Base-by-base conservation (phyloP, 805 yeast genomes). In the Ogataea methanolica region DNA sequence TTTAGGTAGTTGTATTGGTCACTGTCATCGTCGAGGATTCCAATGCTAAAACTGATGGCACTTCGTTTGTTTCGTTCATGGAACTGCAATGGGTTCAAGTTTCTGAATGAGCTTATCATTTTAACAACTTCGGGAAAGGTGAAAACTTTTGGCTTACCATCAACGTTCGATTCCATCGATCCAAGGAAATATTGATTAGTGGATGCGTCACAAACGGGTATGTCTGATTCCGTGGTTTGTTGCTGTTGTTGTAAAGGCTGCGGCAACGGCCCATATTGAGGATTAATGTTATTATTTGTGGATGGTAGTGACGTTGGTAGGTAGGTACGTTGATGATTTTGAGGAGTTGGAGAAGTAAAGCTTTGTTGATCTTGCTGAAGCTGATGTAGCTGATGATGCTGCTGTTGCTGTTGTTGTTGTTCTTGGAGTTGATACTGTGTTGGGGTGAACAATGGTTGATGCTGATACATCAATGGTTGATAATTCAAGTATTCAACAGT, bases 111-210 rank as follows among this genome's bases (percentile, higher is more conserved):
- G 37, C 73, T 70, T 4, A 79, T 69, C 42, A 73, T 70, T 43
- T 70, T 70, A 31, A 77, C 70, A 8, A 82, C 79, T 43, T 83
- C 85, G 0, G 95, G 91, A 46, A 76, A 81, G 16, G 80, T 72
- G 63, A 66, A 26, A 41, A 55, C 70, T 54, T 68, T 76, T 41
- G 8, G 35, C 61, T 66, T 21, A 60, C 67, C 49, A 68, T 72
- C 50, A 23, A 56, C 52, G 5, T 67, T 62, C 15, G 59, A 23
- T n/a, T 19, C 50, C 47, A 59, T 68, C 1, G 77, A 72, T 1
- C 89, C 89, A 36, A 86, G 66, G 58, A 78, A 78, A 58, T 82
- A 85, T 61, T 85, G 94, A 60, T 85, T 85, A 29, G 83, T 82
- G 3, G 71, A 59, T 26, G 75, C 68, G 55, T 83, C 87, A 51